Base-by-base conservation (phyloP, 495 filamentous ascomycete species). In the Sporormia fimetaria region DNA sequence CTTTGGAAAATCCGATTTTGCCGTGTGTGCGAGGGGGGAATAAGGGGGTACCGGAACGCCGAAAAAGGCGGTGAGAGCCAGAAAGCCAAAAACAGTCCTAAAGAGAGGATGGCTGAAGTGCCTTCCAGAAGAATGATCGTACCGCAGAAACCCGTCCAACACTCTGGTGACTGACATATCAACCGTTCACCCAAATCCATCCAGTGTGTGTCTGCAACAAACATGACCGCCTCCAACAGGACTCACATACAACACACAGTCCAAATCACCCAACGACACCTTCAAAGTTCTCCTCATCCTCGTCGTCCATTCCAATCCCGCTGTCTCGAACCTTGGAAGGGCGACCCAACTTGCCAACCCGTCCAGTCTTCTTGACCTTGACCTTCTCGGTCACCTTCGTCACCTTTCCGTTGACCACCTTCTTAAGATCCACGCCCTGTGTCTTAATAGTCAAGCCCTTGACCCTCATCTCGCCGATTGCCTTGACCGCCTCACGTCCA, bases 371-470 rank as follows among this genome's bases (percentile, higher is more conserved):
- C 40, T 49, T 53, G 18, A 50, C 27, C 15, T 38, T 37, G 6
- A 46, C 30, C 21, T 42, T 46, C 28, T 54, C 46, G 11, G 16
- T 40, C 3, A 51, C 37, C 28, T 50, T 54, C 16, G 21, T 40
- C 11, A 54, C 37, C 27, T 42, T 43, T 15, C 46, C 51, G 12
- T 27, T 44, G 11, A 30, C 17, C 10, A 49, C 38, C 18, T 35
- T 38, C 11, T 45, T 35, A 4, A 49, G 40, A 16, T 49, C 28
- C 2, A 21, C 27, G 10, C 37, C 41, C n/a, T 32, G 30, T 20
- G 38, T 36, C 29, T 44, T 33, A 14, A 54, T 31, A 11, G 35
- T 21, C 1, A 54, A 11, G 31, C 50, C 50, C 21, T 45, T 37
- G n/a, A 42, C 28, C 30, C 49, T 49, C 40, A 54, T 46, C 32